phyloP scores from a whole-genome alignment of 257 asterid species.

The Nyctanthes arbortristis region DNA sequence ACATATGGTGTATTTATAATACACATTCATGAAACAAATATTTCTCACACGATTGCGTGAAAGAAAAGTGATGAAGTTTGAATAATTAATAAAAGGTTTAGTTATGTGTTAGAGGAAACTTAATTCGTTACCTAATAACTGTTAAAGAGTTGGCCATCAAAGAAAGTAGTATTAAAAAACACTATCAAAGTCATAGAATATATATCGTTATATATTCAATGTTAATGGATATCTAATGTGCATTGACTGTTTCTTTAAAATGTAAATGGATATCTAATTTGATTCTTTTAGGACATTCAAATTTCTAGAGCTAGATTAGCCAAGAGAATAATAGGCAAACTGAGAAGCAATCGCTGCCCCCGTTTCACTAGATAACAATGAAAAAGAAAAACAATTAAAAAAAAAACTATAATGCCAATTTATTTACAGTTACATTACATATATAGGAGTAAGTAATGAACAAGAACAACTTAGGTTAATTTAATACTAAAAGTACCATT shows the following conservation, averaged over 20 bases:
- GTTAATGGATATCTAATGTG: background rate
- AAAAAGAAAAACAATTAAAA: too few species aligned
- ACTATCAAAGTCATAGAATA: constrained; percentile 11
- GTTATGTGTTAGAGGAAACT: constrained; percentile 23
- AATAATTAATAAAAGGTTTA: constrained; percentile 7
- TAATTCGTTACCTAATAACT: constrained; percentile 49
- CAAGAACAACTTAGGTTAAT: too few species aligned
- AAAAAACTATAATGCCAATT: too few species aligned
- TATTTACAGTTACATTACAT: too few species aligned
- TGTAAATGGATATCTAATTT: background rate
- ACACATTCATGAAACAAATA: background rate
- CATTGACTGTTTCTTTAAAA: constrained; percentile 17
- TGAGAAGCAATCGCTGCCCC: too few species aligned
- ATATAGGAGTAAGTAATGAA: too few species aligned
- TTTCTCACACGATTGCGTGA: constrained; percentile 34
- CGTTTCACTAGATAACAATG: too few species aligned
- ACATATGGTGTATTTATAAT: background rate
- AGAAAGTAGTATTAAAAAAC: background rate
- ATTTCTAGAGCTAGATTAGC: too few species aligned
- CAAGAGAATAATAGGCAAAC: too few species aligned
- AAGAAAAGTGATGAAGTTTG: constrained; percentile 21
- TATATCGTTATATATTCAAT: constrained; percentile 13
- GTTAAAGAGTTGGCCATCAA: constrained; percentile 40
- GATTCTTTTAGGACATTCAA: background rate
- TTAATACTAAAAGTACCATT: too few species aligned